Evolutionary conservation across 345 rosid genomes (phyloP).

Genomic region (Trapa bicornis): DNA sequence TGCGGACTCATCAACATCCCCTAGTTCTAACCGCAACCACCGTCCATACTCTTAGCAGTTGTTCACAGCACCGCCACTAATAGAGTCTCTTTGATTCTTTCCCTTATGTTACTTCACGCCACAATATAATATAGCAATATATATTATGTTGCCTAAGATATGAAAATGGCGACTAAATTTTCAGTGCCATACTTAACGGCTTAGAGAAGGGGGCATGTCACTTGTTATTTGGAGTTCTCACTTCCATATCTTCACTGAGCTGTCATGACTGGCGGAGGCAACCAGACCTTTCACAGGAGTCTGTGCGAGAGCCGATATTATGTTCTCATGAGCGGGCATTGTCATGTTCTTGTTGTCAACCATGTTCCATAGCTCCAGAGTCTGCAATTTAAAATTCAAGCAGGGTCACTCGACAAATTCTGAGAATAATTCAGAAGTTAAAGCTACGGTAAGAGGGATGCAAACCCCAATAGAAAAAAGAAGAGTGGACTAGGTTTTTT

Average conservation of each 20-base stretch:
- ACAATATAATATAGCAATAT: neutral
- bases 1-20: neutral
- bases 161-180: neutral
- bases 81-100: neutral
- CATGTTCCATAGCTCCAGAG: constrained; percentile 57
- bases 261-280: constrained; percentile 61
- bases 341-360: constrained; percentile 50
- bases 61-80: neutral
- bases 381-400: constrained; percentile 19
- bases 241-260: constrained; percentile 56
- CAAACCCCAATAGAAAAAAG: too few species aligned
- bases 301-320: constrained; percentile 47
- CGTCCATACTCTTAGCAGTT: neutral
- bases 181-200: neutral
- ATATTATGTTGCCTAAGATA: neutral
- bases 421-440: too few species aligned
- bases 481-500: too few species aligned
- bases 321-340: constrained; percentile 35
- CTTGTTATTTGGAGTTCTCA: constrained; percentile 11
- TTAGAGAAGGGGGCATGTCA: neutral
- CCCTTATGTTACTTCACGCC: neutral
- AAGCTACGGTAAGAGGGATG: too few species aligned
- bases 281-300: constrained; percentile 38
- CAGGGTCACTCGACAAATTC: neutral
- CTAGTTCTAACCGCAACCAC: neutral